These are phyloP conservation scores for Trichosanthes truncata DNA, from an alignment of 306 rosid species.

Conservation along the genomic window DNA sequence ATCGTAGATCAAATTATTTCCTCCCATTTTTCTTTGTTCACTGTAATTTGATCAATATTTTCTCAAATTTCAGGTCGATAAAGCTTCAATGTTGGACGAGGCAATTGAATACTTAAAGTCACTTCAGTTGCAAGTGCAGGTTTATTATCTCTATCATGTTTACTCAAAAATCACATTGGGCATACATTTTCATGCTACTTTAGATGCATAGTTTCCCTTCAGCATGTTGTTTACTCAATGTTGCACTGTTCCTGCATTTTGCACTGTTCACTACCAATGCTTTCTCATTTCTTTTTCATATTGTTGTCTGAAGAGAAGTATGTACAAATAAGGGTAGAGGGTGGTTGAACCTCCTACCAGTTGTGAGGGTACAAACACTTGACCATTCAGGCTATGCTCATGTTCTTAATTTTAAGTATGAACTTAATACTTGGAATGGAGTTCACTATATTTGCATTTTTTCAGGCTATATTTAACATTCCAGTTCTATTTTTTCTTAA, in stretches of 20 bases:
- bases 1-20: background rate
- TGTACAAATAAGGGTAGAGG: background rate
- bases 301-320: background rate
- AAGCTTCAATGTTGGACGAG: constrained; percentile 93
- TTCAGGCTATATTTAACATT: background rate
- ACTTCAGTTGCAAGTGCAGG: constrained; percentile 83
- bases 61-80: constrained; percentile 50
- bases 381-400: background rate
- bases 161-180: background rate
- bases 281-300: background rate
- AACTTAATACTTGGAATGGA: background rate
- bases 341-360: background rate
- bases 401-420: background rate
- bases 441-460: background rate
- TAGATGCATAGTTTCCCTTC: background rate
- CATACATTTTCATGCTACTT: background rate
- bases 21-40: constrained; percentile 4
- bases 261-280: background rate
- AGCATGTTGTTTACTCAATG: background rate
- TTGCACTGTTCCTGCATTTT: background rate
- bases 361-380: background rate
- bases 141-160: constrained; percentile 4
- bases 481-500: background rate
- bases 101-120: constrained; percentile 84
- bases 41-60: background rate